Conservation (phyloP, 2,329 filamentous ascomycete genomes). For the Diaporthe nobilis region DNA sequence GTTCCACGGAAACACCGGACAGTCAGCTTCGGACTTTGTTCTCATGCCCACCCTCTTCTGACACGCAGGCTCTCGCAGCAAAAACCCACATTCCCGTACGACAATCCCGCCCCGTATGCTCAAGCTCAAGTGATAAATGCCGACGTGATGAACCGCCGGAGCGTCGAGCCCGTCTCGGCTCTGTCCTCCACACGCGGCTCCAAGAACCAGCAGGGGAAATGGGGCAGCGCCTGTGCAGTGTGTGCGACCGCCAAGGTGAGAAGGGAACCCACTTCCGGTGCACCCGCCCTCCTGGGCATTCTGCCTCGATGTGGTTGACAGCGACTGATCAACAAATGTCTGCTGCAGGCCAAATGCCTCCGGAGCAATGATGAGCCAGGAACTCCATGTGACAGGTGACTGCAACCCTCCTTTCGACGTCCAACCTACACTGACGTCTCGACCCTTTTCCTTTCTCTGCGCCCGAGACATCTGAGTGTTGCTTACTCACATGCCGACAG, state of each 20-base stretch:
- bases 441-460: neutral
- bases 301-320: neutral
- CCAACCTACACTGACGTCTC: constrained; percentile 8
- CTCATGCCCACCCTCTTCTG: neutral
- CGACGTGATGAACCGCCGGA: constrained; percentile 30
- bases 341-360: constrained; percentile 39
- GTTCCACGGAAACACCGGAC: constrained; percentile 13
- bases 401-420: neutral
- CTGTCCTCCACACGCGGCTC: neutral
- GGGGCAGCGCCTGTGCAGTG: constrained; percentile 41
- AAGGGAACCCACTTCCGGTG: neutral
- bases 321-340: neutral
- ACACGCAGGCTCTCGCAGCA: neutral
- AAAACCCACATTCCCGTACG: neutral
- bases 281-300: neutral
- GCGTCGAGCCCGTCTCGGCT: constrained; percentile 31
- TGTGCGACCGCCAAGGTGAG: constrained; percentile 41
- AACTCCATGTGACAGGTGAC: constrained; percentile 49
- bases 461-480: no score
- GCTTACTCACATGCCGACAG: constrained; percentile 47
- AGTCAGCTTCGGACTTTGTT: constrained; percentile 1
- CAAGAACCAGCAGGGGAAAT: constrained; percentile 36
- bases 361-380: constrained; percentile 11
- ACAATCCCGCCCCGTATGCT: neutral
- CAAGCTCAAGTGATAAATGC: neutral